Base-by-base conservation (phyloP, 2,329 filamentous ascomycete species). In the Beauveria rudraprayagi region DNA sequence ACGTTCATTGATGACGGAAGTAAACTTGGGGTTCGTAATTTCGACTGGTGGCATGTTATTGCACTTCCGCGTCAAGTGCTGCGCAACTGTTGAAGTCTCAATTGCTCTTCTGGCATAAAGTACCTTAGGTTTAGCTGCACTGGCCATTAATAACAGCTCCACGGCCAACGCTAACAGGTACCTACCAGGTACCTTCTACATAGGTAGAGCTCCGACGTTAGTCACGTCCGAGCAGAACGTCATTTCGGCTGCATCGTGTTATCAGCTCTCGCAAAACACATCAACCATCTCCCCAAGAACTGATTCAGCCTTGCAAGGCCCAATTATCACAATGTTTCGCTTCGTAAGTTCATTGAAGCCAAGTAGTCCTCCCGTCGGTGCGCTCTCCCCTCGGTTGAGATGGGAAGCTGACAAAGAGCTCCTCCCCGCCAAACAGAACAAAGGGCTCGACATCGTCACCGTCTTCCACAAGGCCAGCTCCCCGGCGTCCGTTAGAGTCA, bases 381-480 rank as follows among this genome's bases (percentile, higher is more conserved):
- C 52, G 37, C 16, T 9, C 14, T 26, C 11, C 14, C 16, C 10
- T 4, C 9, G 24, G 34, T 48, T 3, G 30, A 4, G 55, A 14
- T 17, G 1, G 43, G 22, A 28, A 26, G 43, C 56, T 58, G 17
- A 58, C 62, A 44, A 48, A 46, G 9, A 26, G 44, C 22, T 34
- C 40, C 30, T n/a, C 43, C 34, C 24, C 52, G 37, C 40, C 26
- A 30, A 41, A 30, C 70, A 92, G 89, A 84, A 81, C 76, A 92
- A 91, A 81, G 83, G 88, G 66, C 83, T 90, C 75, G 92, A 97
- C 79, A 90, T 96, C 67, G 85, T 97, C 72, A 97, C 93, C 64
- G 87, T 99, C 80, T 99, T 97, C 82, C 92, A 97, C 83, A 90
- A 90, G 75, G 84, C 93, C 62, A 83, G 81, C 68, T 83, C 84